phyloP scores from a whole-genome alignment of 2,329 filamentous ascomycete species.

The Alternaria hordeiaustralica region DNA sequence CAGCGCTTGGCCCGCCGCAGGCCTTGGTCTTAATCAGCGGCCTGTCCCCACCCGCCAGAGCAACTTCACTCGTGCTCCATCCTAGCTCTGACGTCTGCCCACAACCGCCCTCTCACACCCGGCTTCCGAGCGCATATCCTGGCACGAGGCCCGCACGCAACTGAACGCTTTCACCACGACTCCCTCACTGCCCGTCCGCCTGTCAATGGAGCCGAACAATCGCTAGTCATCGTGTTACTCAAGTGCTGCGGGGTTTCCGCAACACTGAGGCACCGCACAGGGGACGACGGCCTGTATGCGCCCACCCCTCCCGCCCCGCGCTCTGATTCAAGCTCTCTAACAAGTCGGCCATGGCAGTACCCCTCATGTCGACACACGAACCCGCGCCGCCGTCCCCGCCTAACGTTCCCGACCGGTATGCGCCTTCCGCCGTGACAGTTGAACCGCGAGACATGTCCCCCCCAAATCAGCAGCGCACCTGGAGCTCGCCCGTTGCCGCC shows the following conservation, averaged over 20 bases:
- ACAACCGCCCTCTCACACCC: constrained; percentile 3
- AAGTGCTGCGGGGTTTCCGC: constrained; percentile 53
- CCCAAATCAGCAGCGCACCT: constrained; percentile 19
- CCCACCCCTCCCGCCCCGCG: background rate
- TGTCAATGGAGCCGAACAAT: constrained; percentile 52
- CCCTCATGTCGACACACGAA: constrained; percentile 46
- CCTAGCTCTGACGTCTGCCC: constrained; percentile 23
- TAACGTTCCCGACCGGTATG: constrained; percentile 41
- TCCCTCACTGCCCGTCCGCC: constrained; percentile 13
- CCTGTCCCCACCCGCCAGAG: constrained; percentile 13
- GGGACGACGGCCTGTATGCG: constrained; percentile 50
- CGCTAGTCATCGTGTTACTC: constrained; percentile 50
- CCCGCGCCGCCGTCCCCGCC: constrained; percentile 47
- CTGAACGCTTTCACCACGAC: background rate
- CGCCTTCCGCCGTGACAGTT: constrained; percentile 29
- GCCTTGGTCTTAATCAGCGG: constrained; percentile 15
- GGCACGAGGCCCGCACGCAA: background rate
- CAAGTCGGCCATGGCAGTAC: constrained; percentile 31
- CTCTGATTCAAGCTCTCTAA: constrained; percentile 22
- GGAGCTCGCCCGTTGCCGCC: constrained; percentile 35
- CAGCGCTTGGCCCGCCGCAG: constrained; percentile 18
- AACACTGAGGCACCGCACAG: constrained; percentile 48
- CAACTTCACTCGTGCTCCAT: constrained; percentile 20
- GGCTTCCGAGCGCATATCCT: constrained; percentile 2
- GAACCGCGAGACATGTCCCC: constrained; percentile 26